A percentile compares a stretch with the other conserved stretches of the same genome.
Evolutionary conservation across 805 yeast species (phyloP).

Genomic region (Metschnikowia corniflorae): DNA sequence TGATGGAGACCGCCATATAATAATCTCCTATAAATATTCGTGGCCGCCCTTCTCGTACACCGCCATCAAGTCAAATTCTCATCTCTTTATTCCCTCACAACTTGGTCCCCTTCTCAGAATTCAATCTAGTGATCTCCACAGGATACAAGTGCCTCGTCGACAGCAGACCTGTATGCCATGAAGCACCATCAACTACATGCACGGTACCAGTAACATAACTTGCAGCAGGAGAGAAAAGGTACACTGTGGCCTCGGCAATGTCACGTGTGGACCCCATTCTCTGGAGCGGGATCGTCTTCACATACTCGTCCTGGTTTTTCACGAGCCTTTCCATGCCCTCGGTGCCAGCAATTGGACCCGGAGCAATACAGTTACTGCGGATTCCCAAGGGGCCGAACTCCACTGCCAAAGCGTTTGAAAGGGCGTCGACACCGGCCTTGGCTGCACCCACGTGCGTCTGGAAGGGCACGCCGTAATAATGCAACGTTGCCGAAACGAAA

Average conservation of each 20-base stretch:
- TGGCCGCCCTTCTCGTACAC: too few relatives aligned
- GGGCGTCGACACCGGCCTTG: slow-evolving; percentile 30
- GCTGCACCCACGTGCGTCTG: slow-evolving; percentile 30
- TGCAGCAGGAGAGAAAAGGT: slow-evolving; percentile 26
- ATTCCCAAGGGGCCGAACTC: slow-evolving; percentile 30
- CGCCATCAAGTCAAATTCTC: too few relatives aligned
- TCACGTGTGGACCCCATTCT: slow-evolving; percentile 27
- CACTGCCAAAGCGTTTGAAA: slow-evolving; percentile 29
- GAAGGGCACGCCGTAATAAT: slow-evolving; percentile 43
- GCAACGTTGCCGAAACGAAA: slow-evolving; percentile 42
- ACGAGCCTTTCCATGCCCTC: slow-evolving; percentile 26
- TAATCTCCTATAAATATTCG: too few relatives aligned
- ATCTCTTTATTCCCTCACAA: slow-evolving; percentile 6
- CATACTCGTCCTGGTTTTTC: slow-evolving; percentile 10
- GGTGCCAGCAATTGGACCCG: slow-evolving; percentile 28
- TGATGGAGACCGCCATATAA: too few relatives aligned
- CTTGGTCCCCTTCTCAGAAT: slow-evolving; percentile 15
- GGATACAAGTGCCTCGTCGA: slow-evolving; percentile 28
- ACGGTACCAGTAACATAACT: slow-evolving; percentile 25
- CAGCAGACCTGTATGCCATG: slow-evolving; percentile 25
- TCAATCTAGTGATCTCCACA: slow-evolving; percentile 21
- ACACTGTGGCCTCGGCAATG: slow-evolving; percentile 29
- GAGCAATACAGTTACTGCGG: slow-evolving; percentile 27
- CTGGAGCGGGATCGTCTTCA: slow-evolving; percentile 21
- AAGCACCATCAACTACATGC: slow-evolving; percentile 28